phyloP scores from a whole-genome alignment of 2,329 filamentous ascomycete species.

The Venturiaceae sp. region DNA sequence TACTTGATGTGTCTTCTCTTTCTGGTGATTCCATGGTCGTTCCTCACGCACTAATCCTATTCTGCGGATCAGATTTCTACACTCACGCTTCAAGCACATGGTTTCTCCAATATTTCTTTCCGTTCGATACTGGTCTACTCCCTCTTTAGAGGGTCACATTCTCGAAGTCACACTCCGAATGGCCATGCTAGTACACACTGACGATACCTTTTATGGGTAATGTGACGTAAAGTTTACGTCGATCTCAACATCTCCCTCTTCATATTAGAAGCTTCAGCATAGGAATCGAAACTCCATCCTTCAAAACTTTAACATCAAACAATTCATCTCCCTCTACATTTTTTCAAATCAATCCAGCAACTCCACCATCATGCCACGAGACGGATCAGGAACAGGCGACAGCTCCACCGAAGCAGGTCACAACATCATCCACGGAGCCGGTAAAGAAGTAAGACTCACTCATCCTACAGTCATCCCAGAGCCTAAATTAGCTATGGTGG shows the following conservation, averaged over 20 bases:
- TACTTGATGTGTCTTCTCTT: neutral
- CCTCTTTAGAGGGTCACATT: neutral
- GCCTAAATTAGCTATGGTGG: too few relatives aligned
- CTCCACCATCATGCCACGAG: slow-evolving; percentile 9
- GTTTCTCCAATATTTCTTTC: too few relatives aligned
- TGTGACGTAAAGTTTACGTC: neutral
- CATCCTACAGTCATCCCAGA: neutral
- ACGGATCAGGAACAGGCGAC: slow-evolving; percentile 7
- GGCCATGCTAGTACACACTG: too few relatives aligned
- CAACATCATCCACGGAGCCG: slow-evolving; percentile 8
- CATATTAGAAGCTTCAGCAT: neutral
- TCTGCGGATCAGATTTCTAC: too few relatives aligned
- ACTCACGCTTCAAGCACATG: too few relatives aligned
- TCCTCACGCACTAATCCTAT: too few relatives aligned
- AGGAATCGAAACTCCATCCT: neutral
- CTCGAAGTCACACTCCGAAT: too few relatives aligned
- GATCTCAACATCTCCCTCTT: neutral
- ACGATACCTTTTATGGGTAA: neutral
- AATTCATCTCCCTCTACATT: neutral
- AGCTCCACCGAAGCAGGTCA: slow-evolving; percentile 2
- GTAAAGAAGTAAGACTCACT: slow-evolving; percentile 6
- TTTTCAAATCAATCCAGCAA: neutral
- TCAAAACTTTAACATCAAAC: neutral
- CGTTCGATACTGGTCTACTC: neutral
- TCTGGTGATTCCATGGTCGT: too few relatives aligned